Percentiles rank a stretch among this genome's conserved stretches.
Conservation (phyloP, 2,329 filamentous ascomycete genomes). For the Aspergillus sp. region DNA sequence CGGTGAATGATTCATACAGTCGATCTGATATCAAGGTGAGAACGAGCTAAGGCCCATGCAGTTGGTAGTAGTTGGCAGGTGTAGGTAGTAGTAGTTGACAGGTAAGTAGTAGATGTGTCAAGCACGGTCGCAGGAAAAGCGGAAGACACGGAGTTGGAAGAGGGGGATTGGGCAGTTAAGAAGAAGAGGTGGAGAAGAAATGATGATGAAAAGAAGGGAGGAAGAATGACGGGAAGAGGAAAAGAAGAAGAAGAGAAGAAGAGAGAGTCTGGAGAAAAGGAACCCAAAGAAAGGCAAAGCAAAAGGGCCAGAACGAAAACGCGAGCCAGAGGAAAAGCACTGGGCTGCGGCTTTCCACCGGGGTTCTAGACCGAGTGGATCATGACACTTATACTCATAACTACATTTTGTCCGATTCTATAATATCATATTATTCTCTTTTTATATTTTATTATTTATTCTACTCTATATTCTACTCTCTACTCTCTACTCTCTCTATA, state of each 20-base stretch:
- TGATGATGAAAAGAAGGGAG: slow-evolving; percentile 9
- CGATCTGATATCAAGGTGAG: not conserved
- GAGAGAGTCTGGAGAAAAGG: slow-evolving; percentile 3
- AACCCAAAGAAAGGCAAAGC: slow-evolving; percentile 8
- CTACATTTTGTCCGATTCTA: no score
- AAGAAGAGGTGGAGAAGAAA: slow-evolving; percentile 6
- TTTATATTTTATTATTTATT: no score
- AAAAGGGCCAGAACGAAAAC: slow-evolving; percentile 6
- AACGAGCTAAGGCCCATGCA: slow-evolving; percentile 12
- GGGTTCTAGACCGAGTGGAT: slow-evolving; percentile 1
- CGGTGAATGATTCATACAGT: slow-evolving; percentile 27
- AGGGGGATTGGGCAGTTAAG: not conserved
- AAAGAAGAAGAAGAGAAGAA: slow-evolving; percentile 10
- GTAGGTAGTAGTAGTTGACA: no score
- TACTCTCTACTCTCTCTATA: not conserved
- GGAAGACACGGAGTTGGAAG: slow-evolving; percentile 11
- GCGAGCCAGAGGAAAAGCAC: slow-evolving; percentile 8
- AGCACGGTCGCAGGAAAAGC: slow-evolving; percentile 4
- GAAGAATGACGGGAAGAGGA: slow-evolving; percentile 12
- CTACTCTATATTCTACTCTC: no score
- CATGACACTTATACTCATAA: no score
- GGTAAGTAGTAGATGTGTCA: not conserved
- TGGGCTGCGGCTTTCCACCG: not conserved
- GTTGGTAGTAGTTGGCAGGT: slow-evolving; percentile 16
- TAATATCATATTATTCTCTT: no score